A percentile compares a stretch with the other conserved stretches of the same genome.
phyloP scores from a whole-genome alignment of 495 filamentous ascomycete genomes.

The Aspergillus diversus region DNA sequence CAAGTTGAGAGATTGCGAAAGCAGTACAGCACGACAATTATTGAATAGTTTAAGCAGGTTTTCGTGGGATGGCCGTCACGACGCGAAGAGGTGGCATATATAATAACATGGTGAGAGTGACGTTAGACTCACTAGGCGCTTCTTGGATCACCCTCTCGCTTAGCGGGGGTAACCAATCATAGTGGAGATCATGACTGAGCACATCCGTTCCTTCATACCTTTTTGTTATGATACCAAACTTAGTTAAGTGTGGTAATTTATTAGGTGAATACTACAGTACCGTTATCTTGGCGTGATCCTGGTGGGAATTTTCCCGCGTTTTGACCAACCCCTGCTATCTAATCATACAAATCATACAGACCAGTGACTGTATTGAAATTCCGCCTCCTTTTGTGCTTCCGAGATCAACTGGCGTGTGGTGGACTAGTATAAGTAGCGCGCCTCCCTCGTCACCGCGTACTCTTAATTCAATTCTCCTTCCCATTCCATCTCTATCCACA shows the following conservation, averaged over 20 bases:
- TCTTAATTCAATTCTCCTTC: slow-evolving; percentile 38
- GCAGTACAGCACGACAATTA: background rate
- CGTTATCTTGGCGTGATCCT: slow-evolving; percentile 27
- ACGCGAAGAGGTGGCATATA: slow-evolving; percentile 47
- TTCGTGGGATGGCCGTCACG: slow-evolving; percentile 33
- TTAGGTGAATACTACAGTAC: slow-evolving; percentile 27
- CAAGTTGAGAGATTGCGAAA: slow-evolving; percentile 16
- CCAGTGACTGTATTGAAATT: slow-evolving; percentile 54
- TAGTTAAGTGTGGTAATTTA: slow-evolving; percentile 36
- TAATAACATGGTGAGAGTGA: slow-evolving; percentile 51
- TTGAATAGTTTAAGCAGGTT: slow-evolving; percentile 14
- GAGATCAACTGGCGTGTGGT: slow-evolving; percentile 49
- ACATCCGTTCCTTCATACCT: slow-evolving; percentile 23
- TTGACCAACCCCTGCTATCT: slow-evolving; percentile 35
- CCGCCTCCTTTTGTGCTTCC: slow-evolving; percentile 44
- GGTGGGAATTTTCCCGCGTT: slow-evolving; percentile 19
- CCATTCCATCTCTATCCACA: slow-evolving; percentile 41
- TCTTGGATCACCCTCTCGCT: slow-evolving; percentile 57
- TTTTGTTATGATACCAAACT: slow-evolving; percentile 31
- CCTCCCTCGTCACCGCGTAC: slow-evolving; percentile 51
- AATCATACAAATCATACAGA: slow-evolving; percentile 58
- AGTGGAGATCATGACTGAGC: slow-evolving; percentile 34
- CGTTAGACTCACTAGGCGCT: slow-evolving; percentile 42
- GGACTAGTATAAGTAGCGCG: slow-evolving; percentile 57
- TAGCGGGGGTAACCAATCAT: slow-evolving; percentile 49